A percentile compares a stretch with the other conserved stretches of the same genome.
These are phyloP conservation scores for Xylaria curta DNA, from an alignment of 495 filamentous ascomycete species.

Conservation along the genomic window DNA sequence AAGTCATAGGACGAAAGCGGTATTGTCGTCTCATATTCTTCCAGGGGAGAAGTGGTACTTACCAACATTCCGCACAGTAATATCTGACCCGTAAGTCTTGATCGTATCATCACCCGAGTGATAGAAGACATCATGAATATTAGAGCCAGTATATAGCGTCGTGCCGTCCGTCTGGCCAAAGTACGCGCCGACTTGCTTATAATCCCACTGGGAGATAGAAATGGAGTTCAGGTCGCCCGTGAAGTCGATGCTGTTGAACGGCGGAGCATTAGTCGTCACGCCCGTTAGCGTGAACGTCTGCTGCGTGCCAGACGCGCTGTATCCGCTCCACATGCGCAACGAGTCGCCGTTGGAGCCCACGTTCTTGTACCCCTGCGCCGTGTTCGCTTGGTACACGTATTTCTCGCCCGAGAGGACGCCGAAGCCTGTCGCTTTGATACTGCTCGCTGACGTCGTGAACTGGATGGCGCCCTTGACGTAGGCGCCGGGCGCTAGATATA, in stretches of 20 bases:
- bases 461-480: slow-evolving; percentile 5
- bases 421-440: background rate
- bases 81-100: background rate
- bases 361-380: background rate
- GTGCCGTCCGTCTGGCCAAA: slow-evolving; percentile 2
- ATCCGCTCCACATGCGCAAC: background rate
- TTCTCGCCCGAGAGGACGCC: slow-evolving; percentile 7
- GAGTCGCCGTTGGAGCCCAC: background rate
- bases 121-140: background rate
- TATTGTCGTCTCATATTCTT: background rate
- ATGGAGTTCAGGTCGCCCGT: background rate
- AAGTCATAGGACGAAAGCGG: background rate
- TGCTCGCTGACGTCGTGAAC: background rate
- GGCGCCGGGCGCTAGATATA: background rate
- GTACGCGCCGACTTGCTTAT: background rate
- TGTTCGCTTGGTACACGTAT: slow-evolving; percentile 1
- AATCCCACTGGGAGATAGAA: background rate
- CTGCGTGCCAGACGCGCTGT: background rate
- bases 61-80: background rate
- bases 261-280: background rate
- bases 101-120: slow-evolving; percentile 1
- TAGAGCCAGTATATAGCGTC: background rate
- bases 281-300: slow-evolving; percentile 6
- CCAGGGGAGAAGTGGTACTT: background rate
- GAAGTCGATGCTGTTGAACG: background rate